Conservation (phyloP, 495 filamentous ascomycete species). For the Talaromyces trachyspermus region DNA sequence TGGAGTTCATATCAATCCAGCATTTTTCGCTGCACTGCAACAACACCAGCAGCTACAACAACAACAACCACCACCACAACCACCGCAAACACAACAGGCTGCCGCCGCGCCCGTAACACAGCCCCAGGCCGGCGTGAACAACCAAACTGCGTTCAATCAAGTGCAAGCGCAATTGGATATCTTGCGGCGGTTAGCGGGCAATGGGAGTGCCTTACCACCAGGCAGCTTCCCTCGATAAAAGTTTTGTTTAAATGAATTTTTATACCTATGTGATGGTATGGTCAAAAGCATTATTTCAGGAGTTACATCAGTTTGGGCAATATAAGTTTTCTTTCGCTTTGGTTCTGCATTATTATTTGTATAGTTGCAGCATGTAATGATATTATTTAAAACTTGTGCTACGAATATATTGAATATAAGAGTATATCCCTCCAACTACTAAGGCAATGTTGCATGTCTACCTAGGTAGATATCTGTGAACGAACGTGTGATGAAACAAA, state of each 20-base stretch:
- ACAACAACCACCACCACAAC: conserved; percentile 26
- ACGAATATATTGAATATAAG: neutral
- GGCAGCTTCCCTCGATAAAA: conserved; percentile 1
- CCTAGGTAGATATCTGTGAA: no score
- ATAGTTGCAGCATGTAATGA: no score
- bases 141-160: conserved; percentile 26
- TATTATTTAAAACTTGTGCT: neutral
- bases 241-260: neutral
- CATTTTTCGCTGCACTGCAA: conserved; percentile 48
- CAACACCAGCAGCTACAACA: conserved; percentile 37
- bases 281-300: conserved; percentile 7
- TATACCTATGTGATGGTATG: neutral
- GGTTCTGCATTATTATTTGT: no score
- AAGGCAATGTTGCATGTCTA: no score
- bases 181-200: conserved; percentile 25
- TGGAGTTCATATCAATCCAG: conserved; percentile 60
- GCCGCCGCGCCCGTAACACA: conserved; percentile 24
- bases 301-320: no score
- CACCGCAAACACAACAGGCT: conserved; percentile 34
- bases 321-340: no score
- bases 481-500: no score
- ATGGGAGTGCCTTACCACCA: neutral
- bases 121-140: conserved; percentile 24
- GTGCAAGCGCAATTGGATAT: conserved; percentile 43
- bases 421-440: neutral